These are phyloP conservation scores for Zymoseptoria tritici DNA, from an alignment of 2,329 filamentous ascomycete genomes.

Conservation along the genomic window DNA sequence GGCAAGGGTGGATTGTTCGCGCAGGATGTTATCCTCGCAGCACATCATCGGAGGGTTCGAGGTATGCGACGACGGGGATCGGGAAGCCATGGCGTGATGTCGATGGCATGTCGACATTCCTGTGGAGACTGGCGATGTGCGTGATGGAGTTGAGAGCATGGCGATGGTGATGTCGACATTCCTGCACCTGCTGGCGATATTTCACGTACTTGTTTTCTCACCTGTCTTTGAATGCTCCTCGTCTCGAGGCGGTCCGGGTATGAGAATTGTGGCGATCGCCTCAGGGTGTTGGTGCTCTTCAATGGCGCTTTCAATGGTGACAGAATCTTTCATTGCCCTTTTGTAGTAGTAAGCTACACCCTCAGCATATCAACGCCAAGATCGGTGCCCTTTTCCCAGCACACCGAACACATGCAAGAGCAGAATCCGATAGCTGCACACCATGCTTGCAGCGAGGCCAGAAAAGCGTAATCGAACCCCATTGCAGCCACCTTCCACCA, in stretches of 20 bases:
- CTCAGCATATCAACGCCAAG: slow-evolving; percentile 20
- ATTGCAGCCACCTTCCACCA: slow-evolving; percentile 6
- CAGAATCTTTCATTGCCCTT: slow-evolving; percentile 17
- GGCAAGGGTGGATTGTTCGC: too few relatives aligned
- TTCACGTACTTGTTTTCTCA: too few relatives aligned
- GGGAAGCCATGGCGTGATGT: not conserved
- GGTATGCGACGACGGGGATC: not conserved
- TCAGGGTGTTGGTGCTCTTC: too few relatives aligned
- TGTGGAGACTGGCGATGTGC: not conserved
- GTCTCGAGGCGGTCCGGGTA: not conserved
- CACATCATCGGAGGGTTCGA: too few relatives aligned
- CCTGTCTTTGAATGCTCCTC: too few relatives aligned
- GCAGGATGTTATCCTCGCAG: too few relatives aligned
- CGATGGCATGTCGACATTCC: not conserved
- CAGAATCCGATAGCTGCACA: slow-evolving; percentile 6
- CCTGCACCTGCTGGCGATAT: too few relatives aligned
- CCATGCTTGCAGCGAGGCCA: slow-evolving; percentile 13
- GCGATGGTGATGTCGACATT: too few relatives aligned
- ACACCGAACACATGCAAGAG: slow-evolving; percentile 16
- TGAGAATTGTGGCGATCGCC: too few relatives aligned
- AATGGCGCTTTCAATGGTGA: not conserved
- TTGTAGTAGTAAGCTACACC: slow-evolving; percentile 9
- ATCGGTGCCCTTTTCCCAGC: slow-evolving; percentile 15
- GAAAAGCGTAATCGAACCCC: slow-evolving; percentile 10
- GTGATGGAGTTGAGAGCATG: too few relatives aligned